A percentile compares a stretch with the other conserved stretches of the same genome.
Evolutionary conservation across 2,329 filamentous ascomycete species (phyloP).

Genomic region (Canariomyces notabilis): DNA sequence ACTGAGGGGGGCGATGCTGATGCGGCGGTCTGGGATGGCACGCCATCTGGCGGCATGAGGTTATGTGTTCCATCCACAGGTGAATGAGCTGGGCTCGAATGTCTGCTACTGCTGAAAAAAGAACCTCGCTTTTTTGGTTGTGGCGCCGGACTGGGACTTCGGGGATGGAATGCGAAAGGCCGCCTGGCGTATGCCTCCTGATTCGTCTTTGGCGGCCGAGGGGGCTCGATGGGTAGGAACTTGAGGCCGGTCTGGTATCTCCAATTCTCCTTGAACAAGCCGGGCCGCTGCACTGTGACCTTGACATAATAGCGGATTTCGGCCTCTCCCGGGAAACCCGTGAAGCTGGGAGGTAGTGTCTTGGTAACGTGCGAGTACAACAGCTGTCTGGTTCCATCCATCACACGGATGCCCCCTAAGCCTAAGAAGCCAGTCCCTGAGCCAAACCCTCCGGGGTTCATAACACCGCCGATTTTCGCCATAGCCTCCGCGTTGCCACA

Average conservation of each 20-base stretch:
- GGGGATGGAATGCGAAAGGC: constrained; percentile 52
- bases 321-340: constrained; percentile 79
- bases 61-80: background rate
- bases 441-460: constrained; percentile 48
- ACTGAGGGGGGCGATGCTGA: constrained; percentile 58
- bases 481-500: constrained; percentile 54
- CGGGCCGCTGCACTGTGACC: constrained; percentile 84
- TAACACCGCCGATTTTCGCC: constrained; percentile 49
- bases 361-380: constrained; percentile 69
- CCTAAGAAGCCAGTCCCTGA: constrained; percentile 43
- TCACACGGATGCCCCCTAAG: constrained; percentile 50
- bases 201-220: constrained; percentile 59
- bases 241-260: constrained; percentile 66
- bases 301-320: constrained; percentile 95
- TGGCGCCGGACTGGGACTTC: constrained; percentile 28
- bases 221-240: constrained; percentile 89
- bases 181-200: constrained; percentile 83
- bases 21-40: constrained; percentile 20
- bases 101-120: constrained; percentile 23
- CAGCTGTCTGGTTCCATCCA: constrained; percentile 59
- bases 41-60: background rate
- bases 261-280: constrained; percentile 87
- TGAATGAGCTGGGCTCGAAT: constrained; percentile 6
- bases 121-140: constrained; percentile 47
- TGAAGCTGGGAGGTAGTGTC: constrained; percentile 83